phyloP scores from a whole-genome alignment of 371 early-diverging fungal species.

The Zychaea mexicana region DNA sequence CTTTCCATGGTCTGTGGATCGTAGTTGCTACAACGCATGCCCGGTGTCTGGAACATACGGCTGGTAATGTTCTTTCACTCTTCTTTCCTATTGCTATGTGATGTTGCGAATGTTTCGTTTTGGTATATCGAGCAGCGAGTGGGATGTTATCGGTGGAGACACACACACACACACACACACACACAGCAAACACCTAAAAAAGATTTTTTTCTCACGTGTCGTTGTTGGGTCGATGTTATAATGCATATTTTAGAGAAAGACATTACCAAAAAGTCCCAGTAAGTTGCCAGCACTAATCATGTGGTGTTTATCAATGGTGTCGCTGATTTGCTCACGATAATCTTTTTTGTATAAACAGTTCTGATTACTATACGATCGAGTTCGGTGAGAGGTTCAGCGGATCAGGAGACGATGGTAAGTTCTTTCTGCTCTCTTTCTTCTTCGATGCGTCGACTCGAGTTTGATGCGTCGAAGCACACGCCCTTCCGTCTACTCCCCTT shows the following conservation, averaged over 20 bases:
- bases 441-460: not conserved
- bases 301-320: not conserved
- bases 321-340: not conserved
- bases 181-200: not conserved
- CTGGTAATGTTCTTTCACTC: constrained; percentile 11
- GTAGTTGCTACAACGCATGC: constrained; percentile 26
- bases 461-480: too few species aligned
- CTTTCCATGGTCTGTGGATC: constrained; percentile 21
- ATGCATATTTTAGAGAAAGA: constrained; percentile 11
- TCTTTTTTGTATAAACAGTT: constrained; percentile 4
- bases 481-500: not conserved
- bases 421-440: too few species aligned
- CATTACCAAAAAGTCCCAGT: constrained; percentile 20
- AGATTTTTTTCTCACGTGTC: not conserved
- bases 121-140: too few species aligned
- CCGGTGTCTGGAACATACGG: constrained; percentile 24
- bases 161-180: not conserved
- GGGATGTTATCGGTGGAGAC: too few species aligned
- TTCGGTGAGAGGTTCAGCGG: constrained; percentile 22
- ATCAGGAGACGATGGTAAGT: constrained; percentile 28
- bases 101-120: too few species aligned
- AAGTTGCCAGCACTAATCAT: constrained; percentile 7
- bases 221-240: not conserved
- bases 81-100: too few species aligned
- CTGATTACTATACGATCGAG: constrained; percentile 28